Percentiles rank a stretch among this genome's conserved stretches.
Evolutionary conservation across 2,329 filamentous ascomycete genomes (phyloP).

Genomic region (Scedosporium aurantiacum): DNA sequence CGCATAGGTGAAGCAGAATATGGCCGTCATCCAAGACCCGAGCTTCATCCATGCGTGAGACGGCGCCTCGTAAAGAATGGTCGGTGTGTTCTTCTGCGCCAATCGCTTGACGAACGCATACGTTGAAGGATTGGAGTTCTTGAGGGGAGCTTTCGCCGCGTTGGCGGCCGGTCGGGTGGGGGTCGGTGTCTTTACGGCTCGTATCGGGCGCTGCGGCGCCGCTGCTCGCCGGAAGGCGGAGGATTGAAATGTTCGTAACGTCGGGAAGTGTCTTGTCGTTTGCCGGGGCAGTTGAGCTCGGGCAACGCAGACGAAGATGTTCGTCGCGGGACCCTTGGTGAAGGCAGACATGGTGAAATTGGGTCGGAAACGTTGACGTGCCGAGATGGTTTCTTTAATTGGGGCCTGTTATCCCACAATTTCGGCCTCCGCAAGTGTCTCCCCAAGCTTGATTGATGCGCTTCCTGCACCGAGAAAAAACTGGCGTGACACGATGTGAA

Average conservation of each 20-base stretch:
- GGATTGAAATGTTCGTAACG: conserved; percentile 8
- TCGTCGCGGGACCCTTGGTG: neutral
- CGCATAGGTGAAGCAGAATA: conserved; percentile 41
- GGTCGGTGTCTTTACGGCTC: neutral
- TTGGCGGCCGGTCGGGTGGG: conserved; percentile 2
- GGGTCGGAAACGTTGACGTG: neutral
- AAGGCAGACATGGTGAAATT: conserved; percentile 4
- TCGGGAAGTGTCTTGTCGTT: neutral
- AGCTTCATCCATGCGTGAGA: conserved; percentile 53
- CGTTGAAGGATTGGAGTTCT: conserved; percentile 10
- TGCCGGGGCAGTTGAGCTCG: conserved; percentile 6
- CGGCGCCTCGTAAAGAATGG: conserved; percentile 53
- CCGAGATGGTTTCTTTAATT: neutral
- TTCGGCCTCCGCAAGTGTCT: neutral
- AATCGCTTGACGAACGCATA: conserved; percentile 44
- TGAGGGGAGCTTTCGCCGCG: conserved; percentile 8
- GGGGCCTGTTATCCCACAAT: neutral
- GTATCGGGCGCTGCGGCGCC: neutral
- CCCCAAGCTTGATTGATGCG: neutral
- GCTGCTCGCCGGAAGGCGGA: conserved; percentile 5
- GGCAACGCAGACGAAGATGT: conserved; percentile 3
- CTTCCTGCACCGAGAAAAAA: neutral
- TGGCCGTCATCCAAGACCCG: conserved; percentile 44
- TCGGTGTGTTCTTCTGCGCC: conserved; percentile 40
- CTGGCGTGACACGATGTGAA: neutral